phyloP scores from a whole-genome alignment of 768 basidiomycete species.

The Suillus variegatus region DNA sequence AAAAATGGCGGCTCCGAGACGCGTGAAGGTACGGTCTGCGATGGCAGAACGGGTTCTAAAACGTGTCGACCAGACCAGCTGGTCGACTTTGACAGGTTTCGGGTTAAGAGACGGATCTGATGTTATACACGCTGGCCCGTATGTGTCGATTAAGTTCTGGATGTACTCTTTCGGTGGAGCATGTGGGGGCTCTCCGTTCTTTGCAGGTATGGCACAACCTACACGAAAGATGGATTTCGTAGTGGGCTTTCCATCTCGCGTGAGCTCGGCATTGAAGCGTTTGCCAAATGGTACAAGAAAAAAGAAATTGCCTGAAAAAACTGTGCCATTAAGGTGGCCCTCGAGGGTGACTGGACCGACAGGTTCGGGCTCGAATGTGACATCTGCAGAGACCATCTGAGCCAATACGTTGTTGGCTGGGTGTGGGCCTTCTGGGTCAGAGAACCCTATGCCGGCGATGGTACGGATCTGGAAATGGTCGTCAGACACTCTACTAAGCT shows the following conservation, averaged over 20 bases:
- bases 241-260: background rate
- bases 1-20: conserved; percentile 15
- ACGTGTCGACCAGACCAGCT: conserved; percentile 42
- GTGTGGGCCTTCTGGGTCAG: conserved; percentile 39
- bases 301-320: conserved; percentile 30
- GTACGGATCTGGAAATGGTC: background rate
- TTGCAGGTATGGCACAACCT: conserved; percentile 34
- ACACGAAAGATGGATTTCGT: conserved; percentile 35
- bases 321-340: conserved; percentile 20
- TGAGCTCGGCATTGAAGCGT: background rate
- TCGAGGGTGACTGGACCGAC: background rate
- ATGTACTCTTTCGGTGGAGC: conserved; percentile 6
- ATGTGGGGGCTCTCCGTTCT: conserved; percentile 16
- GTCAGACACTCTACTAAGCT: background rate
- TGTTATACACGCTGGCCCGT: background rate
- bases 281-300: conserved; percentile 34
- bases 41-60: conserved; percentile 44
- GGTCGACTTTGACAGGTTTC: conserved; percentile 33
- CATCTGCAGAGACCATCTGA: conserved; percentile 49
- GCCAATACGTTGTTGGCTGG: conserved; percentile 24
- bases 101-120: conserved; percentile 3
- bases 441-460: conserved; percentile 42
- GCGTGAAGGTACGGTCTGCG: conserved; percentile 37
- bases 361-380: conserved; percentile 38
- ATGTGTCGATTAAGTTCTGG: conserved; percentile 5